phyloP scores from a whole-genome alignment of 345 rosid species.

The Luvunga scandens region DNA sequence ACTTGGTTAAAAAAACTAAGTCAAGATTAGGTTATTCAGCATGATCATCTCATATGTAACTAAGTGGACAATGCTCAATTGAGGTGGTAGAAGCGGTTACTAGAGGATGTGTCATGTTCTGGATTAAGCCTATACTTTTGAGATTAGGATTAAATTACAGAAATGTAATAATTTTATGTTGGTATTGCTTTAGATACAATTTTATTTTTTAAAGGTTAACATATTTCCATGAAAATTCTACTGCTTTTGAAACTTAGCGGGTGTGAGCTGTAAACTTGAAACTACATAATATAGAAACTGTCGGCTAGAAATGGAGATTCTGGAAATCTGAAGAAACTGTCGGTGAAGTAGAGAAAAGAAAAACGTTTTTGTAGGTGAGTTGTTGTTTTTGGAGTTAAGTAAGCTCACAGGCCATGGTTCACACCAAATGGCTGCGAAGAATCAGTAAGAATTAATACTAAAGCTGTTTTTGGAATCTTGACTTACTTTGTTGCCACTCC shows the following conservation, averaged over 20 bases:
- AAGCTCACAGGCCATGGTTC: background rate
- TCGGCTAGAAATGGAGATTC: background rate
- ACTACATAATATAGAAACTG: background rate
- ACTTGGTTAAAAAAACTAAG: too few relatives aligned
- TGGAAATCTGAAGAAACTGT: background rate
- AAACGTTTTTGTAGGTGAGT: background rate
- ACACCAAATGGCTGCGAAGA: background rate
- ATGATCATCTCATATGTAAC: too few relatives aligned
- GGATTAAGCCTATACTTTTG: too few relatives aligned
- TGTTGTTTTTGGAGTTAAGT: background rate
- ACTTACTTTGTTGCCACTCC: background rate
- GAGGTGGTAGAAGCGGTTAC: too few relatives aligned
- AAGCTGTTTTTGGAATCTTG: background rate
- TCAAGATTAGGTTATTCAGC: too few relatives aligned
- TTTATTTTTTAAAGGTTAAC: background rate
- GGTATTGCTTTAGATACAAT: background rate
- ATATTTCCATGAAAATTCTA: too few relatives aligned
- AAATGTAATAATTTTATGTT: too few relatives aligned
- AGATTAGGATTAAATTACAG: too few relatives aligned
- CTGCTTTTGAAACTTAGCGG: background rate
- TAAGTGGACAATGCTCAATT: too few relatives aligned
- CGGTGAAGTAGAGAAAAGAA: background rate
- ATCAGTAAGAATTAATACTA: background rate
- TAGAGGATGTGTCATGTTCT: too few relatives aligned
- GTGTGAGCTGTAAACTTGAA: background rate